phyloP scores from a whole-genome alignment of 495 filamentous ascomycete species.

The Bathelium albidoporum region DNA sequence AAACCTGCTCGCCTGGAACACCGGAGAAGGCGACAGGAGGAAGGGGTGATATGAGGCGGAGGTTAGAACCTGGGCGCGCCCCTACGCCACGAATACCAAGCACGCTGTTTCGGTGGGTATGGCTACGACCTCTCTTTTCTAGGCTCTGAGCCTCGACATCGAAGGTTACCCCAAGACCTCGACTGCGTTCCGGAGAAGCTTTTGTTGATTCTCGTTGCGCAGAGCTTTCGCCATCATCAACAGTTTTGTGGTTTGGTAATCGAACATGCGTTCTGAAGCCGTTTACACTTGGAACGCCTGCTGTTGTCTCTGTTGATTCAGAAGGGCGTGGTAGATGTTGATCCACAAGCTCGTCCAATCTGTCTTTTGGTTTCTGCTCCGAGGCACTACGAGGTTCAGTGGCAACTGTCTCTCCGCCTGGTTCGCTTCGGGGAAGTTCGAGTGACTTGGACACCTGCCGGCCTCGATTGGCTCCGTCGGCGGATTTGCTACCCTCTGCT shows the following conservation, averaged over 20 bases:
- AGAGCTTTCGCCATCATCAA: background rate
- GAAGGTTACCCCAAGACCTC: constrained; percentile 11
- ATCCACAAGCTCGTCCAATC: background rate
- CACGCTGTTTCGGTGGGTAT: constrained; percentile 32
- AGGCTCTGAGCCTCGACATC: constrained; percentile 9
- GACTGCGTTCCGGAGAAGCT: background rate
- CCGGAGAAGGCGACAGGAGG: background rate
- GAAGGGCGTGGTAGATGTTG: background rate
- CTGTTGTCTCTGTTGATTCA: background rate
- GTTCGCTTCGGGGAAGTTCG: background rate
- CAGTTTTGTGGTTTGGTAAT: background rate
- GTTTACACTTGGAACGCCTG: background rate
- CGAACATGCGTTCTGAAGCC: background rate
- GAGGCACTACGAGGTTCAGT: background rate
- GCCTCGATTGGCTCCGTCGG: background rate
- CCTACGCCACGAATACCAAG: constrained; percentile 46
- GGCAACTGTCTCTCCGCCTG: background rate
- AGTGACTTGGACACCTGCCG: background rate
- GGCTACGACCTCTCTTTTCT: constrained; percentile 14
- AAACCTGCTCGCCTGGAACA: background rate
- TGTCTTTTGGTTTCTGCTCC: background rate
- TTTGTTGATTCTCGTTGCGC: background rate
- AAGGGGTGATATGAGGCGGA: constrained; percentile 1
- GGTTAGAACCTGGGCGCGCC: constrained; percentile 34
- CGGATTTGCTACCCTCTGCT: background rate